Conservation (phyloP, 768 basidiomycete species). For the Coprinopsis strossmayeri region DNA sequence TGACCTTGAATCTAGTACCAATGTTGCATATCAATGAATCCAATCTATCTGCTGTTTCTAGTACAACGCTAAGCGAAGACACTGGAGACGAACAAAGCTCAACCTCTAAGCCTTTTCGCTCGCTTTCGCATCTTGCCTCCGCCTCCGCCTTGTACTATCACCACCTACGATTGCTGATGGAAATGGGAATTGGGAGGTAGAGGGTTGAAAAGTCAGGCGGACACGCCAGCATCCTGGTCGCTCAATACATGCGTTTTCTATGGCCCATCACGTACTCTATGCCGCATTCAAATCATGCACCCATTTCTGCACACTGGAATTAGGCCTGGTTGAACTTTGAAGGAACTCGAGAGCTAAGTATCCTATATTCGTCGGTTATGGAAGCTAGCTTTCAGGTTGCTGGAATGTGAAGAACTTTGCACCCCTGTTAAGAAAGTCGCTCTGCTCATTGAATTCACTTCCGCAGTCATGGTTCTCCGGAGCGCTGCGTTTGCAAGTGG, state of each 20-base stretch:
- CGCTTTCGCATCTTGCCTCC: constrained; percentile 1
- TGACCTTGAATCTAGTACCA: too few species aligned
- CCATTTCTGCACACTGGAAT: neutral
- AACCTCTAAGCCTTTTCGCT: constrained; percentile 62
- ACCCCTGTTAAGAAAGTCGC: too few species aligned
- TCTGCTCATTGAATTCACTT: too few species aligned
- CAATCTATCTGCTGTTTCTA: constrained; percentile 21
- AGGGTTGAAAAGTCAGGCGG: neutral
- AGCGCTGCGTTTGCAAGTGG: too few species aligned
- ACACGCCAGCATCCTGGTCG: neutral
- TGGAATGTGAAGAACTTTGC: too few species aligned
- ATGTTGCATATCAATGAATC: neutral
- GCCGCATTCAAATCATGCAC: neutral
- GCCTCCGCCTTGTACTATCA: constrained; percentile 4
- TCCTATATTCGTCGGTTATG: neutral
- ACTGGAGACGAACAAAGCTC: constrained; percentile 99
- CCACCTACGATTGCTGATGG: neutral
- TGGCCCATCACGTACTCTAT: constrained; percentile 1
- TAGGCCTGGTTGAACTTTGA: neutral
- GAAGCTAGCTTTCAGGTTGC: too few species aligned
- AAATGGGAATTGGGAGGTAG: neutral
- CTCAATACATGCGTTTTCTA: constrained; percentile 6
- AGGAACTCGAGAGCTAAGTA: neutral
- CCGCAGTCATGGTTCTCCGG: too few species aligned
- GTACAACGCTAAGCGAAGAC: constrained; percentile 95